Evolutionary conservation across 441 rosid species (phyloP).

Genomic region (Francoa sonchifolia): DNA sequence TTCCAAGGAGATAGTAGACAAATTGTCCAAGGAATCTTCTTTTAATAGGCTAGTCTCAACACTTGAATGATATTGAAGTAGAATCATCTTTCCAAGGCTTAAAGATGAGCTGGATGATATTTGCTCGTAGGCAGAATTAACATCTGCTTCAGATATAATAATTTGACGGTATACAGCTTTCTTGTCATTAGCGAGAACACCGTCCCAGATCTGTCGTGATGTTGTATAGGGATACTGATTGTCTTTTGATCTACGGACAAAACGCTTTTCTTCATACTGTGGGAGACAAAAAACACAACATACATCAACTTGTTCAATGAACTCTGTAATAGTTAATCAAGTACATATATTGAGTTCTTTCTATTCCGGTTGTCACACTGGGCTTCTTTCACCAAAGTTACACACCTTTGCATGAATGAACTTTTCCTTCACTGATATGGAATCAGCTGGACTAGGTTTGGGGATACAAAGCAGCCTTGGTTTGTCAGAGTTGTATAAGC

Average conservation of each 20-base stretch:
- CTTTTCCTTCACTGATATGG: constrained; percentile 71
- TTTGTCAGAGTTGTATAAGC: constrained; percentile 39
- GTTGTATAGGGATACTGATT: constrained; percentile 29
- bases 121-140: constrained; percentile 55
- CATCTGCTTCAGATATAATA: constrained; percentile 57
- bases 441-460: constrained; percentile 63
- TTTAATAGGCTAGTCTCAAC: constrained; percentile 25
- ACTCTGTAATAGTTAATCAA: no score
- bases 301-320: no score
- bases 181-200: constrained; percentile 64
- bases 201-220: constrained; percentile 60
- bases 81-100: constrained; percentile 37
- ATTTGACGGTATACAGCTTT: constrained; percentile 74
- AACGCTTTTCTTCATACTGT: constrained; percentile 79
- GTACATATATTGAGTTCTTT: no score
- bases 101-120: constrained; percentile 36
- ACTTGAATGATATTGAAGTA: constrained; percentile 24
- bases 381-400: neutral
- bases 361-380: no score
- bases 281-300: no score
- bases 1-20: constrained; percentile 24
- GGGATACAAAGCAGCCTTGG: constrained; percentile 36
- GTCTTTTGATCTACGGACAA: constrained; percentile 47
- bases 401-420: constrained; percentile 89
- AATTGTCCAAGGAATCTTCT: constrained; percentile 31